Evolutionary conservation across 352 stramenopile genomes (phyloP).

Genomic region (Blastocystis sp.): DNA sequence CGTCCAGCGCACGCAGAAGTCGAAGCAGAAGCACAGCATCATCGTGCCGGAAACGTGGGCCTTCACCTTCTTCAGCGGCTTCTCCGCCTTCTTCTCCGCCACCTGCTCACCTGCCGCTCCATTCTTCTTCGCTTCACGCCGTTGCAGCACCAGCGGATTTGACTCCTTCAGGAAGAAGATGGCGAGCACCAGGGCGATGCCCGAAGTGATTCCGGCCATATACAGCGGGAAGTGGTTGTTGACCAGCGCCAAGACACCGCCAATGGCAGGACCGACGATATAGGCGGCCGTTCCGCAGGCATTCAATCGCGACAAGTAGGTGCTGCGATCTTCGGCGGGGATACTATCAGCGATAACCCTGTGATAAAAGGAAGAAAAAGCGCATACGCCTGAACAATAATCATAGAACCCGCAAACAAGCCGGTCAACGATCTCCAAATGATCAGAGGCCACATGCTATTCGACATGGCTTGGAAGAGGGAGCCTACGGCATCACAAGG

Average conservation of each 20-base stretch:
- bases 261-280: slow-evolving; percentile 59
- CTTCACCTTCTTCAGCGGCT: background rate
- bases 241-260: slow-evolving; percentile 26
- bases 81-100: background rate
- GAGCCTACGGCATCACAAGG: background rate
- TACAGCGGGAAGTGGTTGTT: slow-evolving; percentile 48
- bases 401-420: slow-evolving; percentile 54
- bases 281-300: slow-evolving; percentile 32
- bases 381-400: slow-evolving; percentile 37
- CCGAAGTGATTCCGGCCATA: background rate
- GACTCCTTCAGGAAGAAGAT: slow-evolving; percentile 65
- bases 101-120: background rate
- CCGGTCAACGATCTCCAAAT: slow-evolving; percentile 60
- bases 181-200: slow-evolving; percentile 6
- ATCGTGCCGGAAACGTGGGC: background rate
- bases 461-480: slow-evolving; percentile 45
- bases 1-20: slow-evolving; percentile 46
- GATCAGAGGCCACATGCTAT: slow-evolving; percentile 29
- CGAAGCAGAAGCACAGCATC: slow-evolving; percentile 14
- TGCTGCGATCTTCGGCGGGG: slow-evolving; percentile 15
- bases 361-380: background rate
- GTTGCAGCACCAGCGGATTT: slow-evolving; percentile 20
- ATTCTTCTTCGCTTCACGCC: background rate
- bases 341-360: slow-evolving; percentile 61
- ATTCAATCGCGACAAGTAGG: slow-evolving; percentile 55